phyloP scores from a whole-genome alignment of 2,329 filamentous ascomycete genomes.

The Pestalotiopsis sp. region DNA sequence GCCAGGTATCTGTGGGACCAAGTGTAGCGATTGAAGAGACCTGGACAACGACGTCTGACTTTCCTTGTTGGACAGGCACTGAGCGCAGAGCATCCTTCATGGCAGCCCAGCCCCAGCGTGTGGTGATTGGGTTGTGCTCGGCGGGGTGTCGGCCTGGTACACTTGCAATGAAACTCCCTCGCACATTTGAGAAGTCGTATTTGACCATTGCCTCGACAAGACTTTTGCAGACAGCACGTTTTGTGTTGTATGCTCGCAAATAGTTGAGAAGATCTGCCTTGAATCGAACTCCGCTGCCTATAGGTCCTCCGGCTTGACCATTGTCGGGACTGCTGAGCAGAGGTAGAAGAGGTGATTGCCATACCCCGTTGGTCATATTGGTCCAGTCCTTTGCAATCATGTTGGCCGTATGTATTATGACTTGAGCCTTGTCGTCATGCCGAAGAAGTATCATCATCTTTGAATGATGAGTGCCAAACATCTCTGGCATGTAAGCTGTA shows the following conservation, averaged over 20 bases:
- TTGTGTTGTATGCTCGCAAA: conserved; percentile 67
- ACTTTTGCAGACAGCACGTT: conserved; percentile 51
- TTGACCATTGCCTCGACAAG: conserved; percentile 59
- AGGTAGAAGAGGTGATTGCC: conserved; percentile 74
- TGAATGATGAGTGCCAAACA: conserved; percentile 83
- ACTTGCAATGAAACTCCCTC: conserved; percentile 76
- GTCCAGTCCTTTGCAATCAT: conserved; percentile 88
- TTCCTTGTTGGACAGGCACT: conserved; percentile 48
- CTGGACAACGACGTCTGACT: conserved; percentile 60
- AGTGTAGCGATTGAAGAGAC: conserved; percentile 84
- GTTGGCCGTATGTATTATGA: conserved; percentile 88
- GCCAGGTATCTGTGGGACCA: conserved; percentile 71
- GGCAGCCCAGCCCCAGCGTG: conserved; percentile 77
- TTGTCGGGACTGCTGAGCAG: conserved; percentile 30
- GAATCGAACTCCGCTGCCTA: conserved; percentile 71
- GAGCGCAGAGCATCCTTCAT: conserved; percentile 60
- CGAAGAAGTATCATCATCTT: conserved; percentile 88
- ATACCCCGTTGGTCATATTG: conserved; percentile 85
- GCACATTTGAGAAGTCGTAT: conserved; percentile 72
- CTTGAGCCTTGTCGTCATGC: conserved; percentile 74
- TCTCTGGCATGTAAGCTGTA: conserved; percentile 77
- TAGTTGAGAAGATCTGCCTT: conserved; percentile 77
- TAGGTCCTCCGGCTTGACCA: conserved; percentile 19
- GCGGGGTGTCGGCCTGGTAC: conserved; percentile 69
- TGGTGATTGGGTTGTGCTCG: conserved; percentile 54